Conservation (phyloP, 169 alveolate species). For the Plasmodium gallinaceum region DNA sequence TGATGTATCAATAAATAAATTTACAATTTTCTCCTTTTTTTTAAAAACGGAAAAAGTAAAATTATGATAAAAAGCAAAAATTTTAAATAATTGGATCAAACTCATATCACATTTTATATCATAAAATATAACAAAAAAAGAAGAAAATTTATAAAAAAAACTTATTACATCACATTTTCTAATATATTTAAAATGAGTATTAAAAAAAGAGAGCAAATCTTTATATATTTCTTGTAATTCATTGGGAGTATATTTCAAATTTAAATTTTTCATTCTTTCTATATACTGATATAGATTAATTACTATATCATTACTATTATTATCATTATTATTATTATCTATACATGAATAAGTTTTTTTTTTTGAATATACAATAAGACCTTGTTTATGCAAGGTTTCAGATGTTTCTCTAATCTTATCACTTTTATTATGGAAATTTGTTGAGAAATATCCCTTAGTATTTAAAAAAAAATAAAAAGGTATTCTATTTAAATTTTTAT, state of each 20-base stretch:
- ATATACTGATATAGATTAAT: constrained; percentile 20
- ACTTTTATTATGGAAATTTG: not conserved
- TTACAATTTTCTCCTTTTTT: not conserved
- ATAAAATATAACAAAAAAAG: constrained; percentile 15
- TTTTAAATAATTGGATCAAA: constrained; percentile 10
- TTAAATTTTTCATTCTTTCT: constrained; percentile 26
- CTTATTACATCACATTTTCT: constrained; percentile 19
- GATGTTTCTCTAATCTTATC: not conserved
- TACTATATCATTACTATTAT: not conserved
- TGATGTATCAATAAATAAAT: constrained; percentile 34
- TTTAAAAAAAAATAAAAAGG: not conserved
- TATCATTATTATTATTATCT: not conserved
- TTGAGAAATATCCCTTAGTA: not conserved
- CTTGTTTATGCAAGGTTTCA: not conserved
- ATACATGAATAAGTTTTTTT: not conserved
- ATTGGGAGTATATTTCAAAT: not conserved
- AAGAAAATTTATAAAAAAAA: constrained; percentile 72
- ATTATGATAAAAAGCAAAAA: constrained; percentile 21
- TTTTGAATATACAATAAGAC: not conserved
- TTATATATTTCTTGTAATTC: constrained; percentile 25
- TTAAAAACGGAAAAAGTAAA: constrained; percentile 33
- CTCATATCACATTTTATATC: not conserved
- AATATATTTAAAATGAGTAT: constrained; percentile 25
- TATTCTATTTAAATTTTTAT: no score
- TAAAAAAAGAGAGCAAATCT: constrained; percentile 19